phyloP scores from a whole-genome alignment of 495 filamentous ascomycete genomes.

The Podospora tetraspora region DNA sequence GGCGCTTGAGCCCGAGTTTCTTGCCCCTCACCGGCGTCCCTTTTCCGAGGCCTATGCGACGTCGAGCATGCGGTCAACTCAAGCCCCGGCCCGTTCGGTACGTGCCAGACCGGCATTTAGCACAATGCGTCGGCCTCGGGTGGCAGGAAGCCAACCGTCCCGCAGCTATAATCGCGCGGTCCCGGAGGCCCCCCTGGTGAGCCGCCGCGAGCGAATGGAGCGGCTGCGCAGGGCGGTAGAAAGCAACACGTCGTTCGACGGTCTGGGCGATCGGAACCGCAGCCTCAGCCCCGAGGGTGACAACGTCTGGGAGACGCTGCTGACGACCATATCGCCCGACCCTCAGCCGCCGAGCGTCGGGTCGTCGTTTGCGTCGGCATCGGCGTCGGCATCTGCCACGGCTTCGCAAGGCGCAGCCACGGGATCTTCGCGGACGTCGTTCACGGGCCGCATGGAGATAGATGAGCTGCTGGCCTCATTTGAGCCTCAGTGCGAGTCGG shows the following conservation, averaged over 20 bases:
- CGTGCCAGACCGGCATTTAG: background rate
- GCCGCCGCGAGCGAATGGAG: background rate
- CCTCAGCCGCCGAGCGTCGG: conserved; percentile 71
- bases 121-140: background rate
- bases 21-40: conserved; percentile 6
- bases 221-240: background rate
- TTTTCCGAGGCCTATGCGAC: conserved; percentile 13
- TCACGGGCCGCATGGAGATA: conserved; percentile 30
- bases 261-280: conserved; percentile 75
- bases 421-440: conserved; percentile 34
- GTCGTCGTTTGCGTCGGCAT: conserved; percentile 63
- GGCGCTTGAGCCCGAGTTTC: conserved; percentile 20
- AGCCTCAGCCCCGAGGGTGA: conserved; percentile 72
- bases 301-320: conserved; percentile 71
- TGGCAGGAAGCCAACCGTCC: background rate
- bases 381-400: conserved; percentile 45
- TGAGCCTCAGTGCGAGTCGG: conserved; percentile 39
- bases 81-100: conserved; percentile 17
- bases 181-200: background rate
- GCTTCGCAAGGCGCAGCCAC: conserved; percentile 32
- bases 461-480: conserved; percentile 20
- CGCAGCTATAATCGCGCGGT: background rate
- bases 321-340: conserved; percentile 75
- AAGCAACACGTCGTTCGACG: conserved; percentile 45
- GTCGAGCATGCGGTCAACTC: conserved; percentile 24